phyloP scores from a whole-genome alignment of 768 basidiomycete genomes.

The Chalciporus piperatus region DNA sequence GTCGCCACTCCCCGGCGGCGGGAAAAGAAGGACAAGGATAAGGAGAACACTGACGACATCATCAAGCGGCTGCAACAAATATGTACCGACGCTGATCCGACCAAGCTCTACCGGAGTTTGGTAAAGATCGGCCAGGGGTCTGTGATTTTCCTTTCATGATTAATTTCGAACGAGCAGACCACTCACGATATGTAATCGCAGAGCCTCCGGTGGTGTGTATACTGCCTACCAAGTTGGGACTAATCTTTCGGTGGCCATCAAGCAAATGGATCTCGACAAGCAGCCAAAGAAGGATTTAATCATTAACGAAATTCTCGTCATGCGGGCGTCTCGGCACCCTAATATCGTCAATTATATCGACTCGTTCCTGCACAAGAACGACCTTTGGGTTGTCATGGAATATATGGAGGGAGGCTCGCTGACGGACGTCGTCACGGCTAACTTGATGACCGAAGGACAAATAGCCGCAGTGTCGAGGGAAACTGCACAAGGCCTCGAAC shows the following conservation, averaged over 20 bases:
- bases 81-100: constrained; percentile 97
- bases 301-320: constrained; percentile 99
- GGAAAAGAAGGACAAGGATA: constrained; percentile 82
- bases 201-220: constrained; percentile 96
- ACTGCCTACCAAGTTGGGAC: constrained; percentile 97
- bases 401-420: constrained; percentile 97
- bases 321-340: constrained; percentile 95
- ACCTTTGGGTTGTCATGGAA: constrained; percentile 99
- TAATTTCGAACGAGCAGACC: background rate
- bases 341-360: constrained; percentile 99
- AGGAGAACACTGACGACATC: constrained; percentile 82
- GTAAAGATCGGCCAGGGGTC: constrained; percentile 99
- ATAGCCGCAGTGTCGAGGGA: constrained; percentile 96
- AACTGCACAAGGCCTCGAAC: constrained; percentile 89
- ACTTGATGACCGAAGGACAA: constrained; percentile 97
- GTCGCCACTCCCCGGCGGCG: constrained; percentile 80
- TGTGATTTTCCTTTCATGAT: constrained; percentile 24
- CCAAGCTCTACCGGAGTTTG: constrained; percentile 84
- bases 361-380: constrained; percentile 96
- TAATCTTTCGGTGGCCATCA: constrained; percentile 94
- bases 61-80: constrained; percentile 89
- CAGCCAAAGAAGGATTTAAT: constrained; percentile 99
- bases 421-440: constrained; percentile 88
- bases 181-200: constrained; percentile 30
- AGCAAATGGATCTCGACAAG: constrained; percentile 99